Evolutionary conservation across 2,329 filamentous ascomycete species (phyloP).

Genomic region (Zymoseptoria crescenta): DNA sequence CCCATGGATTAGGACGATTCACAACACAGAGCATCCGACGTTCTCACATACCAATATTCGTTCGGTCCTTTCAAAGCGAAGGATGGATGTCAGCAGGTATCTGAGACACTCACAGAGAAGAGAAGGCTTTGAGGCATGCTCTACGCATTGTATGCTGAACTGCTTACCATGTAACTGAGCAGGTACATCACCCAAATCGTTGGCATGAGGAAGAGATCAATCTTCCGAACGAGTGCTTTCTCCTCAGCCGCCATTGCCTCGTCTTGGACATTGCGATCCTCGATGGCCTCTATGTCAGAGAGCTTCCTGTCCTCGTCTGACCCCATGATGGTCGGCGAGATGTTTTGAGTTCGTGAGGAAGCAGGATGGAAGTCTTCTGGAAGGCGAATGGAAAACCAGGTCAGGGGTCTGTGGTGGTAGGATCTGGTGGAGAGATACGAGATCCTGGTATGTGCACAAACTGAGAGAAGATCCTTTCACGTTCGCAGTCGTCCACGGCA

Average conservation of each 20-base stretch:
- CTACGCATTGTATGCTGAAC: too few relatives aligned
- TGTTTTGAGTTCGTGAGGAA: background rate
- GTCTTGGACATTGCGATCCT: slow-evolving; percentile 6
- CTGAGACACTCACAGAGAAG: too few relatives aligned
- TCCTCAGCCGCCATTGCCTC: slow-evolving; percentile 27
- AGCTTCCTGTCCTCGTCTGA: slow-evolving; percentile 11
- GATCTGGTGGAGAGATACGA: background rate
- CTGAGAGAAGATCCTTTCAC: background rate
- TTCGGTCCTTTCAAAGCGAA: slow-evolving; percentile 20
- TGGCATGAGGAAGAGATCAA: slow-evolving; percentile 40
- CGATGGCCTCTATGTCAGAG: slow-evolving; percentile 18
- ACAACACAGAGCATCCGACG: background rate
- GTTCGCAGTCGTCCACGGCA: background rate
- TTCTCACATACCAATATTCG: slow-evolving; percentile 26
- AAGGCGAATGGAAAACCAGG: background rate
- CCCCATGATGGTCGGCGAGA: background rate
- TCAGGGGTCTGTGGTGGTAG: background rate
- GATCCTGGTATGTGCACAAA: background rate
- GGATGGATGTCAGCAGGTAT: too few relatives aligned
- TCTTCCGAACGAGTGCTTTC: slow-evolving; percentile 39
- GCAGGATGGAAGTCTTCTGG: background rate
- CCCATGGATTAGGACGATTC: background rate
- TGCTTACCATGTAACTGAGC: slow-evolving; percentile 36
- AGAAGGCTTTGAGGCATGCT: too few relatives aligned
- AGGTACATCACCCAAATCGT: slow-evolving; percentile 44